Percentiles rank a stretch among this genome's conserved stretches.
Evolutionary conservation across 192 early-diverging fungal species (phyloP).

Genomic region (Coemansia sp.): DNA sequence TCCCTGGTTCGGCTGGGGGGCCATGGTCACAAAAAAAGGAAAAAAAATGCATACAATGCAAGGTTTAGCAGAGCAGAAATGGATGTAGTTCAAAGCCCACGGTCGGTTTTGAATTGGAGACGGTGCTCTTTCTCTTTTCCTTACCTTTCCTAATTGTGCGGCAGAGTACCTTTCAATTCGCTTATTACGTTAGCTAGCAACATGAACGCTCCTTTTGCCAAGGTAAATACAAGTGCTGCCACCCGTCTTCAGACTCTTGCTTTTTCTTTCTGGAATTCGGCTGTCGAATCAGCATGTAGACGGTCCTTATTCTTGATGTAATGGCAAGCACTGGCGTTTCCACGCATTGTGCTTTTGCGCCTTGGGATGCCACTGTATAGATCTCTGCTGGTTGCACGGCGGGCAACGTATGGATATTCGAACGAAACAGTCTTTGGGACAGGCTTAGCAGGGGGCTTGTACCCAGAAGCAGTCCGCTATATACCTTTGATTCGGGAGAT

Average conservation of each 20-base stretch:
- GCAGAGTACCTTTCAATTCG: conserved; percentile 29
- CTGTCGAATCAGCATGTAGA: neutral
- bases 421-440: too few relatives aligned
- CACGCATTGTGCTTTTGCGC: too few relatives aligned
- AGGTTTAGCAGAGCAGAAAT: conserved; percentile 10
- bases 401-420: too few relatives aligned
- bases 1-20: conserved; percentile 4
- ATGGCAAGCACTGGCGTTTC: neutral
- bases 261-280: conserved; percentile 1
- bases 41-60: neutral
- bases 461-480: neutral
- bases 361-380: too few relatives aligned
- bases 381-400: too few relatives aligned
- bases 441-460: too few relatives aligned
- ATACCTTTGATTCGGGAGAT: too few relatives aligned
- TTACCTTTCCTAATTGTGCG: conserved; percentile 25
- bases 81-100: conserved; percentile 3
- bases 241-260: too few relatives aligned
- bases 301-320: neutral
- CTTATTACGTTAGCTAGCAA: conserved; percentile 37
- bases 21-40: neutral
- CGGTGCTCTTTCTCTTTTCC: conserved; percentile 25
- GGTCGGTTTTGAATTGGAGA: conserved; percentile 17
- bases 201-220: conserved; percentile 56
- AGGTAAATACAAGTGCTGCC: conserved; percentile 36